phyloP scores from a whole-genome alignment of 441 rosid species.

The Brassica balearica region DNA sequence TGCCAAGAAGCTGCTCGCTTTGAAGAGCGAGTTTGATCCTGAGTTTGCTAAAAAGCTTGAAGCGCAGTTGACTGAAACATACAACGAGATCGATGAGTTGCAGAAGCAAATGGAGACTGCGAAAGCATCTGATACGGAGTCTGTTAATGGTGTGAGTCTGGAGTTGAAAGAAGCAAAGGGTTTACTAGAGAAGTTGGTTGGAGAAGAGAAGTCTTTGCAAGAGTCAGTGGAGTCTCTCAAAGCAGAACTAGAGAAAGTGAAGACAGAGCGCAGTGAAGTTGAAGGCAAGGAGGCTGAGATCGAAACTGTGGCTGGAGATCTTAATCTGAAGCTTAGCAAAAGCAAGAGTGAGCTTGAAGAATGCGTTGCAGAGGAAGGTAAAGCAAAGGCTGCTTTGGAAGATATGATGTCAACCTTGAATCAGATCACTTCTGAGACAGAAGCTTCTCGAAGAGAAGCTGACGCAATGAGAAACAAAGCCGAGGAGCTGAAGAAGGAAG shows the following conservation, averaged over 20 bases:
- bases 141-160: slow-evolving; percentile 64
- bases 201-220: slow-evolving; percentile 73
- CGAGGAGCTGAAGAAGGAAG: slow-evolving; percentile 68
- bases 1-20: slow-evolving; percentile 55
- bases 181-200: slow-evolving; percentile 71
- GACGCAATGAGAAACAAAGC: slow-evolving; percentile 80
- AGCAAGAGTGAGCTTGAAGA: slow-evolving; percentile 82
- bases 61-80: slow-evolving; percentile 65
- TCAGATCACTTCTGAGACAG: slow-evolving; percentile 73
- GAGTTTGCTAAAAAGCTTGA: slow-evolving; percentile 69
- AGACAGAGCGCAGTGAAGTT: slow-evolving; percentile 73
- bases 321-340: slow-evolving; percentile 77
- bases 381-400: slow-evolving; percentile 69
- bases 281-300: slow-evolving; percentile 83
- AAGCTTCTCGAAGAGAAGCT: slow-evolving; percentile 64
- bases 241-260: slow-evolving; percentile 73
- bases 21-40: slow-evolving; percentile 78
- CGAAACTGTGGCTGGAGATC: slow-evolving; percentile 75
- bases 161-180: slow-evolving; percentile 84
- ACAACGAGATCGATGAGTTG: slow-evolving; percentile 60
- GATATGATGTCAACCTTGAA: slow-evolving; percentile 81
- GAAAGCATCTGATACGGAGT: slow-evolving; percentile 77
- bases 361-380: slow-evolving; percentile 64
- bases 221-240: slow-evolving; percentile 72
- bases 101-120: slow-evolving; percentile 78